Percentiles rank a stretch among this genome's conserved stretches.
These are phyloP conservation scores for Penicillium cinerascens DNA, from an alignment of 495 filamentous ascomycete genomes.

Conservation along the genomic window DNA sequence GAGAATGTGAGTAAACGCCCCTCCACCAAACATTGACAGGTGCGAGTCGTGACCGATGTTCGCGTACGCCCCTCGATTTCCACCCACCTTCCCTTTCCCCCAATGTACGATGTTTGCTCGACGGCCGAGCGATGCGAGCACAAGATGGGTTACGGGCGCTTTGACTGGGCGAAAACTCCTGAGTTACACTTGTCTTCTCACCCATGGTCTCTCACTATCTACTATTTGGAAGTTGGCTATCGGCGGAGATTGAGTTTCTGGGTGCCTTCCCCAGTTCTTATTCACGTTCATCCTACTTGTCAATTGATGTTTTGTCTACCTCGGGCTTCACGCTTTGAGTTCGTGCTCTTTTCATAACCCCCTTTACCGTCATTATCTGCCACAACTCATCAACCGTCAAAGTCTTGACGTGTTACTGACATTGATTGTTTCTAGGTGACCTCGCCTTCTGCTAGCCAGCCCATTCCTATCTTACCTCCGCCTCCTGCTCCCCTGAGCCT, in stretches of 20 bases:
- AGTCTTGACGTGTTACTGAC: slow-evolving; percentile 11
- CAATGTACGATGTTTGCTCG: background rate
- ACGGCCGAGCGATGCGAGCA: background rate
- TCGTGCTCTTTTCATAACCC: background rate
- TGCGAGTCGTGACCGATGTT: slow-evolving; percentile 35
- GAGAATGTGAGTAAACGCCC: slow-evolving; percentile 66
- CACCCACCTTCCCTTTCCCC: no score
- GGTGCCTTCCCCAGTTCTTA: background rate
- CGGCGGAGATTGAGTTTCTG: background rate
- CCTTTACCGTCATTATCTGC: background rate
- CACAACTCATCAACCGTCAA: background rate
- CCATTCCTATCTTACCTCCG: slow-evolving; percentile 45
- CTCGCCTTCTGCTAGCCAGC: slow-evolving; percentile 37
- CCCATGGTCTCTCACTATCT: background rate
- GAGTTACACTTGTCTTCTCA: background rate
- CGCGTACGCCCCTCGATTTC: slow-evolving; percentile 1
- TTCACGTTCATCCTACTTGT: background rate
- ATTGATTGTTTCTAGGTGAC: slow-evolving; percentile 21
- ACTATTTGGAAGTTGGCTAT: background rate
- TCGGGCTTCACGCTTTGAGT: background rate
- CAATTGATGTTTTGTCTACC: background rate
- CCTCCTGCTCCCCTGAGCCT: slow-evolving; percentile 59
- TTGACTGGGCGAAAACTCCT: background rate
- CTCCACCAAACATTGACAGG: slow-evolving; percentile 52
- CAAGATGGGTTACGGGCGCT: background rate